Evolutionary conservation across 208 protist species (phyloP).

Genomic region (Acanthamoeba culbertsoni): DNA sequence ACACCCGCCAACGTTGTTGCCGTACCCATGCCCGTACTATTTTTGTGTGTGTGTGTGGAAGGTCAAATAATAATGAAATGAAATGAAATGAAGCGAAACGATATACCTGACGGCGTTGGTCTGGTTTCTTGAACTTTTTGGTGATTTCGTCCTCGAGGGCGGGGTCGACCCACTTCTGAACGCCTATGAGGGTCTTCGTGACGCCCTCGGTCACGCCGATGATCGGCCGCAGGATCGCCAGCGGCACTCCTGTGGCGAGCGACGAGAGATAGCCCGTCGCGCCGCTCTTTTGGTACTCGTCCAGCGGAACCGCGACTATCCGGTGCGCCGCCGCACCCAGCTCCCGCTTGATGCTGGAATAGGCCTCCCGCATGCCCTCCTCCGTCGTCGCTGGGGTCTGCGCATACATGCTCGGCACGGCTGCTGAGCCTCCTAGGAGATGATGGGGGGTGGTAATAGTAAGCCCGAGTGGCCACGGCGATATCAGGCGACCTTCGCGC

Average conservation of each 20-base stretch:
- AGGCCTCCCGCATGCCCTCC: constrained; percentile 67
- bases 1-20: neutral
- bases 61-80: no score
- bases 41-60: no score
- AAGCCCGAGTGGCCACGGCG: no score
- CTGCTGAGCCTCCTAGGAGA: neutral
- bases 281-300: constrained; percentile 69
- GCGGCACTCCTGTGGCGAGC: constrained; percentile 68
- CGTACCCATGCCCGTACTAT: neutral
- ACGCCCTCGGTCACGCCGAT: constrained; percentile 72
- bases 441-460: no score
- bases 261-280: constrained; percentile 68
- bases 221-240: constrained; percentile 69
- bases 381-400: constrained; percentile 44
- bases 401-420: constrained; percentile 22
- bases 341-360: constrained; percentile 63
- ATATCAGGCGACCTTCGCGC: no score
- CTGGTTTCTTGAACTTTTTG: constrained; percentile 65
- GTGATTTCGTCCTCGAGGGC: constrained; percentile 58
- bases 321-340: constrained; percentile 60
- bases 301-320: constrained; percentile 68
- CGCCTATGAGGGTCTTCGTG: constrained; percentile 63
- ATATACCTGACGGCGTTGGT: neutral
- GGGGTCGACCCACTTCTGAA: constrained; percentile 69
- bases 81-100: neutral